A percentile compares a stretch with the other conserved stretches of the same genome.
These are phyloP conservation scores for Karstenula rhodostoma DNA, from an alignment of 2,329 filamentous ascomycete genomes.

Conservation along the genomic window DNA sequence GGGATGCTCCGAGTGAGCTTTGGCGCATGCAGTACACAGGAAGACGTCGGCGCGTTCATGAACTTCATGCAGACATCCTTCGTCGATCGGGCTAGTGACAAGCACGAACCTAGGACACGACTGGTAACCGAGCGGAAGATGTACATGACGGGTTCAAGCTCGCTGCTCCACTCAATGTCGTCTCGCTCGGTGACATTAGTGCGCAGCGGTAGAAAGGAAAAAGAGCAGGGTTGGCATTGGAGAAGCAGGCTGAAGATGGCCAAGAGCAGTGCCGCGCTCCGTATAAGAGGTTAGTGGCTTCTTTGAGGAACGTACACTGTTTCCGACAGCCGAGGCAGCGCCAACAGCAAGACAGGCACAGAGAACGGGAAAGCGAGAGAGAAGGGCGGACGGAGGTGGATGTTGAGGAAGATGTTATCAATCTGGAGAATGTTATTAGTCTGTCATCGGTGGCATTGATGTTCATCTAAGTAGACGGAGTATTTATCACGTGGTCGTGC, in stretches of 20 bases:
- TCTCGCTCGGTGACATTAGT: background rate
- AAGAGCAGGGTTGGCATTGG: background rate
- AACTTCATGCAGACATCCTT: conserved; percentile 46
- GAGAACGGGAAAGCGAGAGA: too few relatives aligned
- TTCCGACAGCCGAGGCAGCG: background rate
- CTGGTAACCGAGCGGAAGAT: background rate
- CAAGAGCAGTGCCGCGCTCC: background rate
- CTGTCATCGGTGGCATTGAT: too few relatives aligned
- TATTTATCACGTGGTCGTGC: too few relatives aligned
- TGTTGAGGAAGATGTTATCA: too few relatives aligned
- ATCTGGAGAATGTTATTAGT: too few relatives aligned
- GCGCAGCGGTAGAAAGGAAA: background rate
- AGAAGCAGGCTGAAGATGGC: background rate
- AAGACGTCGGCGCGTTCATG: conserved; percentile 62
- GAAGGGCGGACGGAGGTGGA: too few relatives aligned
- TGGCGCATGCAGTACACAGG: conserved; percentile 67
- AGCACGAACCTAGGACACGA: background rate
- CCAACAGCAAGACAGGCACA: background rate
- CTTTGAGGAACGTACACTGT: background rate
- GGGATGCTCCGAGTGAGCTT: conserved; percentile 69
- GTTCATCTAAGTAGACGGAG: too few relatives aligned
- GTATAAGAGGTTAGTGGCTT: background rate
- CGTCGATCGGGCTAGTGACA: conserved; percentile 4
- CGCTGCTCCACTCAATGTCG: background rate
- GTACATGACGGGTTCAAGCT: background rate